These are phyloP conservation scores for Capsaspora owczarzaki DNA, from an alignment of 78 protist genomes.

Conservation along the genomic window DNA sequence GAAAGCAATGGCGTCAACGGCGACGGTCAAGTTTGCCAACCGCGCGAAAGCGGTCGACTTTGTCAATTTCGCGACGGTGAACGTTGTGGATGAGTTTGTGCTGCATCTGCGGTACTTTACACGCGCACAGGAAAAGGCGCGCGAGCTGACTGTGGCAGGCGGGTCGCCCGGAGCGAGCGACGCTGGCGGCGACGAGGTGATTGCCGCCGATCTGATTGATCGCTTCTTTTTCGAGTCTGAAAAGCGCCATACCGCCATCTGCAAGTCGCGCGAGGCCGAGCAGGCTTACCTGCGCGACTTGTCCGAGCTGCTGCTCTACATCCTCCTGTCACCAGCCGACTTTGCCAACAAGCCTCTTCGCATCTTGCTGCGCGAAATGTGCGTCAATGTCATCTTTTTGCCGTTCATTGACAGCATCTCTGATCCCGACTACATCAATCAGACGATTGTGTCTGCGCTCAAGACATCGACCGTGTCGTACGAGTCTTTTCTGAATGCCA, in stretches of 20 bases:
- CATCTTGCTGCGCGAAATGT: not conserved
- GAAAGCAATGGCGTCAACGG: not conserved
- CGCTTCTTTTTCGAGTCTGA: not conserved
- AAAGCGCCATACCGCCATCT: not conserved
- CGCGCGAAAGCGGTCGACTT: not conserved
- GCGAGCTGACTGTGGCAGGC: not conserved
- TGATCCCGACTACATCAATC: conserved; percentile 8
- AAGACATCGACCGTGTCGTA: no score
- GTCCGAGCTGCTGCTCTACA: not conserved
- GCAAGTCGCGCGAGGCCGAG: not conserved
- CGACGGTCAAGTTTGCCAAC: not conserved
- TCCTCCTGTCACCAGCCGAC: not conserved
- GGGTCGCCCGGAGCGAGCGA: no score
- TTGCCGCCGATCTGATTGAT: not conserved
- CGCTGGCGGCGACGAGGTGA: no score
- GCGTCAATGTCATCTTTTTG: not conserved
- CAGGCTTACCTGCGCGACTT: not conserved
- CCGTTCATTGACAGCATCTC: not conserved
- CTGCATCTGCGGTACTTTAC: not conserved
- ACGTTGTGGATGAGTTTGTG: not conserved
- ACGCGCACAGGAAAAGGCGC: not conserved
- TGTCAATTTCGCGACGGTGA: not conserved
- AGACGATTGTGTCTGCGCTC: no score
- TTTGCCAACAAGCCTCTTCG: not conserved
- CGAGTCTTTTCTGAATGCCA: no score